Evolutionary conservation across 1,284 basidiomycete species (phyloP), one percentile per base, ranked within the genome.

Genomic region (Schizopora paradoxa): DNA sequence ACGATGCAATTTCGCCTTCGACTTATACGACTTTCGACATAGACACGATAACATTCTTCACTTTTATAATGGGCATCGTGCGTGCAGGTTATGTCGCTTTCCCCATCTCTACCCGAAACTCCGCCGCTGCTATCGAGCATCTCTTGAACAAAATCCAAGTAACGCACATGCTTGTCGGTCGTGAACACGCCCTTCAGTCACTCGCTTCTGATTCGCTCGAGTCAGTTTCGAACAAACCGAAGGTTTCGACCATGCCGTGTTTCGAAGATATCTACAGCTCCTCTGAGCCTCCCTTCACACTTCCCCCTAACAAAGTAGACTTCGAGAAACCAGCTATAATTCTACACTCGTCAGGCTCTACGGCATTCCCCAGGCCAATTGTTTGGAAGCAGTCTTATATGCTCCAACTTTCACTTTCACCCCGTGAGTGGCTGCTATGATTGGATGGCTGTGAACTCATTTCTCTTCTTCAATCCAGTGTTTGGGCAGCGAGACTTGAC

Each of bases 251-350:
- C 28, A 31, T 31, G 28, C 28, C 28, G 14, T 10, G 14, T 10
- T 31, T 31, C 14, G 28, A 31, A 10, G 28, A 31, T 31, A 10
- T 31, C 10, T 31, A 31, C 28, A 31, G 8, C 8, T 31, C 10
- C 28, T 31, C 28, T 31, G 8, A 31, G n/a, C n/a, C n/a, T n/a
- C n/a, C n/a, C n/a, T 48, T 43, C 23, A n/a, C 33, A 18, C n/a
- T n/a, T n/a, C n/a, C n/a, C n/a, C n/a, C n/a, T n/a, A n/a, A n/a
- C n/a, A n/a, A n/a, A n/a, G n/a, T n/a, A n/a, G n/a, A n/a, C 14
- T 31, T 31, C 8, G 8, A 31, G 8, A 8, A 31, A 14, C 10
- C 28, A 31, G 10, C 14, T 10, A 31, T 31, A 31, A 31, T 31
- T 31, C 14, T 14, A 8, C 28, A 14, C 8, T 10, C 8, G 14